phyloP scores from a whole-genome alignment of 768 basidiomycete genomes.

The Suillus paluster region DNA sequence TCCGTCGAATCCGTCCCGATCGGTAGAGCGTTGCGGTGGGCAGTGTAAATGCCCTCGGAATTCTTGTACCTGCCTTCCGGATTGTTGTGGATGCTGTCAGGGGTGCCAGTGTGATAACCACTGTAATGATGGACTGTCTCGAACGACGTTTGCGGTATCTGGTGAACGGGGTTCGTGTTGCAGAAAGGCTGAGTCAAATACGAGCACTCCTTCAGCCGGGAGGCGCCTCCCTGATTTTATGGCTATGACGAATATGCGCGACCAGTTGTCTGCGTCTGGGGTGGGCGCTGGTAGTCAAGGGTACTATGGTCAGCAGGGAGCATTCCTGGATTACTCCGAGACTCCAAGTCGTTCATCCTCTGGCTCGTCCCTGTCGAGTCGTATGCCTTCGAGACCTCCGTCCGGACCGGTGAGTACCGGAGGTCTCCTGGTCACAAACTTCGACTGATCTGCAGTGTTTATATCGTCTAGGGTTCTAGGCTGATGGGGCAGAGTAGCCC shows the following conservation, averaged over 20 bases:
- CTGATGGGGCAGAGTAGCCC: slow-evolving; percentile 23
- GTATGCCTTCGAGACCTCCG: slow-evolving; percentile 35
- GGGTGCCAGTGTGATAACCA: slow-evolving; percentile 34
- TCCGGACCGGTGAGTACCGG: slow-evolving; percentile 28
- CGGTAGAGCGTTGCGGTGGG: slow-evolving; percentile 35
- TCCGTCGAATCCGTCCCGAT: slow-evolving; percentile 18
- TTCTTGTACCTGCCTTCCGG: slow-evolving; percentile 37
- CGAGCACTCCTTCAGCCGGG: slow-evolving; percentile 12
- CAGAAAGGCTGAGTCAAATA: slow-evolving; percentile 18
- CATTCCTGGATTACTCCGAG: slow-evolving; percentile 26
- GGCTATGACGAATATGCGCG: slow-evolving; percentile 35
- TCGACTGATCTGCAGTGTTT: not conserved
- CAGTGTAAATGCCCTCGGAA: slow-evolving; percentile 39
- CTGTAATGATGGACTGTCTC: slow-evolving; percentile 24
- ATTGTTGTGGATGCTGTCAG: slow-evolving; percentile 35
- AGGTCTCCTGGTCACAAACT: not conserved
- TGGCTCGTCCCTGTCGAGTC: slow-evolving; percentile 37
- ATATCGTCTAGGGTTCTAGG: slow-evolving; percentile 27
- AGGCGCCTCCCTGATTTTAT: slow-evolving; percentile 38
- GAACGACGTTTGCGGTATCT: slow-evolving; percentile 34
- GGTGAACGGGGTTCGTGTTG: slow-evolving; percentile 38
- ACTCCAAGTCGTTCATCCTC: slow-evolving; percentile 36
- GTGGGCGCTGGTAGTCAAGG: slow-evolving; percentile 21
- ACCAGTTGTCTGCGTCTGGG: slow-evolving; percentile 29
- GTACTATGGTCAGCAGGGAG: slow-evolving; percentile 29